These are phyloP conservation scores for Fagopyrum esculentum DNA, from an alignment of 148 eudicot genomes.

Conservation along the genomic window DNA sequence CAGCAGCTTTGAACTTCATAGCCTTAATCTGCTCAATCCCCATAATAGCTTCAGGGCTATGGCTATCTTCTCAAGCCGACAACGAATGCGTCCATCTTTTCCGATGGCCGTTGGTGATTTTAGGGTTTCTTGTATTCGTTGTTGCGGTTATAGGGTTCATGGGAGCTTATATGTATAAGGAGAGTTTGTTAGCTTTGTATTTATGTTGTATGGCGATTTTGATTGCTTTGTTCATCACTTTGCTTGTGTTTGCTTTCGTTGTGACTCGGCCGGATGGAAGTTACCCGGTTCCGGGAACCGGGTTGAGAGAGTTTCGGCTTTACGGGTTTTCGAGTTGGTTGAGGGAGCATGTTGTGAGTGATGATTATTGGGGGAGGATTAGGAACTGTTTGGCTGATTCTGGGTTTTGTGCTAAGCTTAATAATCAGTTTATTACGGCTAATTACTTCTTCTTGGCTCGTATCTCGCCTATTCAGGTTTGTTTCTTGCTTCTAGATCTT, in stretches of 20 bases:
- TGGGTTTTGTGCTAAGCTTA: slow-evolving; percentile 50
- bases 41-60: slow-evolving; percentile 72
- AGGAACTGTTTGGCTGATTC: slow-evolving; percentile 60
- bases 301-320: slow-evolving; percentile 58
- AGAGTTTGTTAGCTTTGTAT: slow-evolving; percentile 55
- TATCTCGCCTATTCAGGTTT: slow-evolving; percentile 78
- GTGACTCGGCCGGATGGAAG: slow-evolving; percentile 63
- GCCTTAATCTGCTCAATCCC: slow-evolving; percentile 78
- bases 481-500: background rate
- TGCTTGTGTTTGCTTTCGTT: slow-evolving; percentile 70
- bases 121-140: slow-evolving; percentile 49
- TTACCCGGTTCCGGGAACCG: slow-evolving; percentile 23
- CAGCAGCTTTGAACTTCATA: slow-evolving; percentile 69
- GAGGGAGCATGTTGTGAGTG: slow-evolving; percentile 44
- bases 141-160: slow-evolving; percentile 63
- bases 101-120: slow-evolving; percentile 68
- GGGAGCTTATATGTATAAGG: slow-evolving; percentile 77
- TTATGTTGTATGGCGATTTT: slow-evolving; percentile 69
- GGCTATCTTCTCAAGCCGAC: slow-evolving; percentile 85
- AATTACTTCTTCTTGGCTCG: slow-evolving; percentile 49
- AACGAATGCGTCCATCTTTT: slow-evolving; percentile 74
- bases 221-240: slow-evolving; percentile 42
- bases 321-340: slow-evolving; percentile 70
- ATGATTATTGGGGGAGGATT: slow-evolving; percentile 65
- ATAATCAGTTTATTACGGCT: slow-evolving; percentile 30